These are phyloP conservation scores for Colletotrichum kahawae DNA, from an alignment of 2,329 filamentous ascomycete species.

Conservation along the genomic window DNA sequence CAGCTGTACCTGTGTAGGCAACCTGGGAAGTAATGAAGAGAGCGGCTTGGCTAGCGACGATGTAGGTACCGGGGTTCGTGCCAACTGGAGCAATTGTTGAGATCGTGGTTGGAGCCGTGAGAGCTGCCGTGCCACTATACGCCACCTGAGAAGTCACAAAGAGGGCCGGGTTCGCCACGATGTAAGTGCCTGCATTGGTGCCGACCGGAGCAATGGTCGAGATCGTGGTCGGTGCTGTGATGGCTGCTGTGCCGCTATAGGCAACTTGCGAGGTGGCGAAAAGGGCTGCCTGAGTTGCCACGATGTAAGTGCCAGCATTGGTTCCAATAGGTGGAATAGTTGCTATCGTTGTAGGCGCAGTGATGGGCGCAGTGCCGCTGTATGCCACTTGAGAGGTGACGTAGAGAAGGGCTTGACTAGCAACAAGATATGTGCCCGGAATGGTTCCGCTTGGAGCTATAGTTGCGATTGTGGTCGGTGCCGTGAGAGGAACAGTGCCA, in stretches of 20 bases:
- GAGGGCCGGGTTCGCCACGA: background rate
- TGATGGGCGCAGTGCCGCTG: background rate
- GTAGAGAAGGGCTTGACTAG: background rate
- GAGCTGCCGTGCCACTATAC: background rate
- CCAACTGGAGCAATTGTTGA: constrained; percentile 1
- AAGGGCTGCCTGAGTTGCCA: background rate
- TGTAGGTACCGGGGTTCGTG: constrained; percentile 2
- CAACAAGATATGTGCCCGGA: constrained; percentile 9
- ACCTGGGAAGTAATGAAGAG: background rate
- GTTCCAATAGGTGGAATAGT: constrained; percentile 4
- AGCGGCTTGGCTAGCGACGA: constrained; percentile 9
- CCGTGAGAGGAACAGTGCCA: background rate
- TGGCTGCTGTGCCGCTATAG: background rate
- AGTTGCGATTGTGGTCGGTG: background rate
- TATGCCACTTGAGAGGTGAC: background rate
- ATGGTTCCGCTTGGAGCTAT: background rate
- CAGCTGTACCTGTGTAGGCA: background rate
- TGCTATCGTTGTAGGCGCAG: background rate
- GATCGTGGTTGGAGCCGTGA: background rate
- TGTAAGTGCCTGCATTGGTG: constrained; percentile 2
- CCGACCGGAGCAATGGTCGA: background rate
- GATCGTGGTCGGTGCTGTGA: background rate
- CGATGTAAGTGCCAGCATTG: constrained; percentile 9
- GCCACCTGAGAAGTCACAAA: background rate
- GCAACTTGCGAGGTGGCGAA: background rate